Percentiles rank a stretch among this genome's conserved stretches.
phyloP scores from a whole-genome alignment of 495 filamentous ascomycete genomes.

The Tirmania nivea region DNA sequence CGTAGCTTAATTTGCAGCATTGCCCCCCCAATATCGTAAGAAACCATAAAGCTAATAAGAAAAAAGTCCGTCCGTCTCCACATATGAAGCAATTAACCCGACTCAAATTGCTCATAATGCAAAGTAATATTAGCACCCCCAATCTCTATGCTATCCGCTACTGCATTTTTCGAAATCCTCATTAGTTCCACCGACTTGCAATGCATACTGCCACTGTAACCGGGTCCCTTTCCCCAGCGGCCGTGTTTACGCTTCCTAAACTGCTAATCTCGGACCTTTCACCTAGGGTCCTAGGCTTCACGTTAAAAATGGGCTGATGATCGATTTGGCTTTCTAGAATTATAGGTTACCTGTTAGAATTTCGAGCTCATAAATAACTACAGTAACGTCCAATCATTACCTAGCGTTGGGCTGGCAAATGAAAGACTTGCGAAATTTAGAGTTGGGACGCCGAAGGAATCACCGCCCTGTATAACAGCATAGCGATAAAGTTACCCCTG shows the following conservation, averaged over 20 bases:
- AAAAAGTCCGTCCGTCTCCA: too few species aligned
- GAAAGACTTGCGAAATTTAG: too few species aligned
- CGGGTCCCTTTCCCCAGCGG: constrained; percentile 24
- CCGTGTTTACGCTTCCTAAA: constrained; percentile 4
- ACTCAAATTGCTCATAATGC: constrained; percentile 35
- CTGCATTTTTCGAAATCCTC: constrained; percentile 27
- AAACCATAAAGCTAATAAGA: too few species aligned
- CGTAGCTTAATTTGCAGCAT: too few species aligned
- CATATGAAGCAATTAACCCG: constrained; percentile 25
- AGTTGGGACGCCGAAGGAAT: too few species aligned
- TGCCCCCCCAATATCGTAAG: too few species aligned
- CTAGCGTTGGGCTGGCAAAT: too few species aligned
- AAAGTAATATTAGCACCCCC: constrained; percentile 31
- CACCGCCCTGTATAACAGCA: too few species aligned
- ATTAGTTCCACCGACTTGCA: constrained; percentile 29
- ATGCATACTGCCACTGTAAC: constrained; percentile 28
- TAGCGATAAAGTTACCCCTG: too few species aligned
- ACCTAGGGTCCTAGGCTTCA: constrained; percentile 5
- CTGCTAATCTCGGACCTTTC: constrained; percentile 11
- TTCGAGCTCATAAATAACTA: too few species aligned
- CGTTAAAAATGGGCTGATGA: constrained; percentile 1
- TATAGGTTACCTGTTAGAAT: too few species aligned
- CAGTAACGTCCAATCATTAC: too few species aligned
- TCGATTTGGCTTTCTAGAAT: constrained; percentile 12
- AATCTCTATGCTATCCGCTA: constrained; percentile 28